Base-by-base conservation (phyloP, 495 filamentous ascomycete genomes). In the Lophiotrema nucula region DNA sequence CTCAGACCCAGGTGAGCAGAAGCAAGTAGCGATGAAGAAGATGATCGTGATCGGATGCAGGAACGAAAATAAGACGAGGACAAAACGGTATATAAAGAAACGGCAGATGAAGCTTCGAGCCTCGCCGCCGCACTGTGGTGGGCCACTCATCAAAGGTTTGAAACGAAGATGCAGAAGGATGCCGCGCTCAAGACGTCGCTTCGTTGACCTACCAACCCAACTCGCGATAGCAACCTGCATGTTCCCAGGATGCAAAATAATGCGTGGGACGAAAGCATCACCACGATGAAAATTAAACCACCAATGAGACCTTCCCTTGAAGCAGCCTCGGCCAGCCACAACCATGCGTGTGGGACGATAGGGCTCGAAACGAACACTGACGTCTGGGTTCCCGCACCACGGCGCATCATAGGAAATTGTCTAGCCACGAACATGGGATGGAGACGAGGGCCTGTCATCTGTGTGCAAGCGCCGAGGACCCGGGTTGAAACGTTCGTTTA, bases 401-500 rank as follows among this genome's bases (percentile, higher is more conserved):
- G n/a, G n/a, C n/a, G n/a, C n/a, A n/a, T n/a, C n/a, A n/a, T n/a
- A n/a, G n/a, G n/a, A n/a, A n/a, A n/a, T n/a, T n/a, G n/a, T n/a
- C n/a, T n/a, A n/a, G n/a, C n/a, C n/a, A n/a, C n/a, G n/a, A n/a
- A n/a, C n/a, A n/a, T 35, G 31, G 8, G 31, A 15, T 35, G 8
- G 31, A 35, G 15, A 35, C 31, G 15, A 35, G n/a, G 31, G 31
- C 31, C 31, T 35, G 31, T 35, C 31, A 35, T 35, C 15, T 35
- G 31, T 24, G n/a, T 28, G 33, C 49, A 47, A n/a, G 57, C 57
- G 43, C 57, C 57, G 57, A 41, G 31, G 31, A 55, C 57, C 49
- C 43, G 57, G 57, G 23, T 60, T 54, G 57, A 60, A 60, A 60
- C 57, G 57, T 41, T 53, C 49, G 57, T 45, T 23, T 8, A n/a